phyloP scores from a whole-genome alignment of 2,329 filamentous ascomycete species.

The Epichloe gansuensis region DNA sequence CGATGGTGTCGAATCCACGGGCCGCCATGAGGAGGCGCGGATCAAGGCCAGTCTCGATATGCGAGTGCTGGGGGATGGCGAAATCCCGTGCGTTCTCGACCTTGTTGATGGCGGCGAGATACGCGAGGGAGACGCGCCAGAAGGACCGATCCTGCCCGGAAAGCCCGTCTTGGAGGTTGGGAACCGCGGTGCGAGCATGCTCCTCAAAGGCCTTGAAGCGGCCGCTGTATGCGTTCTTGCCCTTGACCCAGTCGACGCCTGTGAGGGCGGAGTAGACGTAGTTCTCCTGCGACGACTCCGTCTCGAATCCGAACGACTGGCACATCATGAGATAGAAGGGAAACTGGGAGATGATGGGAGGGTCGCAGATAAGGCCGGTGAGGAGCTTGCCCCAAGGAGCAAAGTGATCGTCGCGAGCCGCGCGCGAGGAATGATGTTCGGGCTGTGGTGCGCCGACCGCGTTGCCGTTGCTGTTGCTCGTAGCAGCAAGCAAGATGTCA shows the following conservation, averaged over 20 bases:
- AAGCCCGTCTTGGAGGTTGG: slow-evolving; percentile 1
- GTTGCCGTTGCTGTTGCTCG: not conserved
- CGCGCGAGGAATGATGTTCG: slow-evolving; percentile 1
- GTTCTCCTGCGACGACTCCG: not conserved
- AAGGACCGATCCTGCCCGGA: slow-evolving; percentile 6
- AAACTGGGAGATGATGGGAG: slow-evolving; percentile 7
- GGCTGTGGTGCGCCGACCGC: not conserved
- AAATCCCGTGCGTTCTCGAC: slow-evolving; percentile 1
- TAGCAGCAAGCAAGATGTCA: slow-evolving; percentile 2
- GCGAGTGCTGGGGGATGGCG: not conserved
- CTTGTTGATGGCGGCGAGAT: slow-evolving; percentile 4
- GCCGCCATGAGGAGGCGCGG: slow-evolving; percentile 3
- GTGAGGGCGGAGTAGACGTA: slow-evolving; percentile 7
- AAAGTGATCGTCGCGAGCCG: slow-evolving; percentile 4
- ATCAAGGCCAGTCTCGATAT: slow-evolving; percentile 4
- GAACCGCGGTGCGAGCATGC: slow-evolving; percentile 1
- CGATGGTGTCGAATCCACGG: slow-evolving; percentile 5
- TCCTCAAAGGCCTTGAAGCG: slow-evolving; percentile 2
- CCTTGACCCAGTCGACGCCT: slow-evolving; percentile 5
- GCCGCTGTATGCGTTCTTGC: slow-evolving; percentile 4
- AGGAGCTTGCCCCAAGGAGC: slow-evolving; percentile 5
- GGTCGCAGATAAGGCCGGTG: slow-evolving; percentile 6
- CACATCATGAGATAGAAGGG: slow-evolving; percentile 9
- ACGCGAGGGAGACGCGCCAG: slow-evolving; percentile 5
- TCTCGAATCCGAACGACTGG: slow-evolving; percentile 5